Evolutionary conservation across 129 eudicot genomes (phyloP), one percentile per base, ranked within the genome.

Genomic region (Kitagawia praeruptora): DNA sequence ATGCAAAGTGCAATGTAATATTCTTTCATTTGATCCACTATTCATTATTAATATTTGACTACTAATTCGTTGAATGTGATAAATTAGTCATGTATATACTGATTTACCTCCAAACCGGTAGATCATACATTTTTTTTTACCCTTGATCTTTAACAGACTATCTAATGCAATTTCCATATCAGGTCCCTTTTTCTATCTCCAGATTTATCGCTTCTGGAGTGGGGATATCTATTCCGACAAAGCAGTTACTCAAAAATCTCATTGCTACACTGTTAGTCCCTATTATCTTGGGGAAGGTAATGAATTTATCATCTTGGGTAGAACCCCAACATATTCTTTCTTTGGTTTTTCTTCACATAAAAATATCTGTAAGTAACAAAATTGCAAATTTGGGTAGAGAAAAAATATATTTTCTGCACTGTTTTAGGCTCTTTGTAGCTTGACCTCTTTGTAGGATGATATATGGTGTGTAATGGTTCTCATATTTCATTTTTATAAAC

Each of bases 141-240:
- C 31, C 21, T 74, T 73, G 19, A 46, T 16, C 31, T 27, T 3
- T 2, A 25, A 49, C 75, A 42, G 37, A 21, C 54, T 47, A 44
- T 14, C 67, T 76, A 11, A 81, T 28, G 28, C 67, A 41, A 23
- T 74, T 75, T 51, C 16, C 58, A 4, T 58, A 16, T 75, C 81
- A 93, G 98, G 87, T 93, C 46, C 98, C 98, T 1, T 93, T 88
- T 80, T 86, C 96, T 39, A 88, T 93, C 82, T 91, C 98, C 34
- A 88, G 78, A 80, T 89, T 87, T 38, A 78, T 91, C 74, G 98
- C 89, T 74, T 81, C 85, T 87, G 97, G 98, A 79, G 90, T 86
- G 46, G 98, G 97, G 40, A 91, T 88, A 83, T 86, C 98, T 63
- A 85, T 93, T 86, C 97, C 96, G 21, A 78, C 91, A 21, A 84